phyloP scores from a whole-genome alignment of 768 basidiomycete genomes.

The Rhizopogon vulgaris region DNA sequence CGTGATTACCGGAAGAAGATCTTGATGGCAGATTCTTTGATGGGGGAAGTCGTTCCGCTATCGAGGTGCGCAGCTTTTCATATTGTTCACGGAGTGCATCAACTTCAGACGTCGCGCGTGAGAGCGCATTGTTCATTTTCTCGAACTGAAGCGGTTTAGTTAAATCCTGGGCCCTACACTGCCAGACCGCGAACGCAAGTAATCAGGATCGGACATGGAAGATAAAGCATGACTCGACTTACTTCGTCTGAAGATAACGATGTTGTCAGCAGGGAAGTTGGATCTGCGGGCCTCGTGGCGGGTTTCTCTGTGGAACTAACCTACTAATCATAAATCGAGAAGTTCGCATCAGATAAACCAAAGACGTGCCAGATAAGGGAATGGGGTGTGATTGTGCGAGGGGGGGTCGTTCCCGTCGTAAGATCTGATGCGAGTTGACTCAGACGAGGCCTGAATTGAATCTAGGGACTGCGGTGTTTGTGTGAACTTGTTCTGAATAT shows the following conservation, averaged over 20 bases:
- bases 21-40: neutral
- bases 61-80: conserved; percentile 15
- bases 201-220: neutral
- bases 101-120: conserved; percentile 19
- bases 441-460: too few species aligned
- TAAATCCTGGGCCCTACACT: neutral
- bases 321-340: neutral
- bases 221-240: neutral
- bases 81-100: conserved; percentile 18
- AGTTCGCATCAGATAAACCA: too few species aligned
- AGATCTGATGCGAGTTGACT: neutral
- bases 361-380: neutral
- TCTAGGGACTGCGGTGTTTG: too few species aligned
- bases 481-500: neutral
- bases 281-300: neutral
- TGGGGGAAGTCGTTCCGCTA: conserved; percentile 10
- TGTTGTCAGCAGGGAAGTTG: neutral
- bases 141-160: conserved; percentile 16
- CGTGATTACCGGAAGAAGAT: neutral
- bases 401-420: neutral
- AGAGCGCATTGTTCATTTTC: conserved; percentile 19
- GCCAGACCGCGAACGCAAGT: neutral
- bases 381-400: neutral
- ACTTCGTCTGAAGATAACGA: neutral
- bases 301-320: neutral